Conservation (phyloP, 2,329 filamentous ascomycete genomes). For the Pseudofabraea citricarpa region DNA sequence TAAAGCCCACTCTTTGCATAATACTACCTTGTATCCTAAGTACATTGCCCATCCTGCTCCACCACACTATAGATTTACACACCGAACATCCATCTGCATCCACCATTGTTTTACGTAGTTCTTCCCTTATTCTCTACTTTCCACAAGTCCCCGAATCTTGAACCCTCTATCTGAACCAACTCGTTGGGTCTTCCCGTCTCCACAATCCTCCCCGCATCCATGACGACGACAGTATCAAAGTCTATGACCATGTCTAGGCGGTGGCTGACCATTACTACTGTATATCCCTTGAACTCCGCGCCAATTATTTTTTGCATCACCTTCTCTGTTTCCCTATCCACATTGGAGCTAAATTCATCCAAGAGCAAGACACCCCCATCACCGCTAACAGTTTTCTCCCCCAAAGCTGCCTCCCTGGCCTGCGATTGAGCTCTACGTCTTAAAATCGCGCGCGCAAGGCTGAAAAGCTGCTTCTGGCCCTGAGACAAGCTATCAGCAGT, state of each 20-base stretch:
- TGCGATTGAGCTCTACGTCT: slow-evolving; percentile 34
- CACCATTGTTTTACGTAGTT: too few species aligned
- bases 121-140: too few species aligned
- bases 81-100: too few species aligned
- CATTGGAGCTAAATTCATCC: slow-evolving; percentile 29
- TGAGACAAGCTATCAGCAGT: slow-evolving; percentile 31
- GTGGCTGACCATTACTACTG: slow-evolving; percentile 39
- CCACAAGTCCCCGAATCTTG: too few species aligned
- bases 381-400: neutral
- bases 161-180: too few species aligned
- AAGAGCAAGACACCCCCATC: slow-evolving; percentile 7
- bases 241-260: slow-evolving; percentile 39
- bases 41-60: too few species aligned
- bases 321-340: slow-evolving; percentile 52
- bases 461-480: slow-evolving; percentile 43
- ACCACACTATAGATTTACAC: too few species aligned
- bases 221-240: slow-evolving; percentile 44
- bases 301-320: slow-evolving; percentile 50
- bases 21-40: too few species aligned
- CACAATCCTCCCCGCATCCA: slow-evolving; percentile 32
- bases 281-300: slow-evolving; percentile 47
- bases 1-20: too few species aligned
- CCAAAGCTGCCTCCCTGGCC: slow-evolving; percentile 31
- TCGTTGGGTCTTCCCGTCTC: slow-evolving; percentile 6
- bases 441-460: slow-evolving; percentile 39